A percentile compares a stretch with the other conserved stretches of the same genome.
These are phyloP conservation scores for Penicillium sp. DNA, from an alignment of 2,329 filamentous ascomycete species.

Conservation along the genomic window DNA sequence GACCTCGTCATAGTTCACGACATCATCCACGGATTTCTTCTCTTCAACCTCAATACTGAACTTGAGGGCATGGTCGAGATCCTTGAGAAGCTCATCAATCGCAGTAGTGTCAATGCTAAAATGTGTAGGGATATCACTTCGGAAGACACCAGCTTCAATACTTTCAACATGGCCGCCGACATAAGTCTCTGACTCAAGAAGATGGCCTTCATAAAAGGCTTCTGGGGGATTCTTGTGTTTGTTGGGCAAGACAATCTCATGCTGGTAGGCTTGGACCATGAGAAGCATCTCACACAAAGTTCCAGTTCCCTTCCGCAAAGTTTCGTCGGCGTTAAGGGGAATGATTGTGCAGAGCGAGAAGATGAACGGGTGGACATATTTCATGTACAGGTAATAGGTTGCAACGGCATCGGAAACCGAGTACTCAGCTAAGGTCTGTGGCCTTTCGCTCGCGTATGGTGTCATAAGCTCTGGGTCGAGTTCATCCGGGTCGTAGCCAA, in stretches of 20 bases:
- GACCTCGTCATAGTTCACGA: constrained; percentile 79
- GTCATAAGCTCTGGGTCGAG: constrained; percentile 98
- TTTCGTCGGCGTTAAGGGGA: constrained; percentile 87
- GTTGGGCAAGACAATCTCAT: constrained; percentile 89
- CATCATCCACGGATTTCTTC: constrained; percentile 75
- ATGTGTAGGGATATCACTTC: constrained; percentile 90
- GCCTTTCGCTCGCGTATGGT: constrained; percentile 78
- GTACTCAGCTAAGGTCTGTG: constrained; percentile 93
- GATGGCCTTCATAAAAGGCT: constrained; percentile 92
- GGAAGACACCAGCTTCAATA: constrained; percentile 97
- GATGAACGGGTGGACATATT: constrained; percentile 99
- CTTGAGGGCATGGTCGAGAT: constrained; percentile 82
- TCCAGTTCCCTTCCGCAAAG: constrained; percentile 90
- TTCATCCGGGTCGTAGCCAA: constrained; percentile 97
- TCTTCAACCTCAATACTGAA: constrained; percentile 86
- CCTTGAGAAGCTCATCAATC: constrained; percentile 80
- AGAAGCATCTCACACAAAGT: constrained; percentile 99
- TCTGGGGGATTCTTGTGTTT: constrained; percentile 91
- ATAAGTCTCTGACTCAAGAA: constrained; percentile 95
- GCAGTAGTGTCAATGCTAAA: constrained; percentile 87
- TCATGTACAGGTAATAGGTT: constrained; percentile 99
- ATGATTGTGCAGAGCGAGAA: constrained; percentile 98
- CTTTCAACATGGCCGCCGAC: constrained; percentile 98
- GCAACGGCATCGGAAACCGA: constrained; percentile 98
- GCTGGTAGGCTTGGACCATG: constrained; percentile 96